Base-by-base conservation (phyloP, 495 filamentous ascomycete species). In the Hyaloscypha variabilis region DNA sequence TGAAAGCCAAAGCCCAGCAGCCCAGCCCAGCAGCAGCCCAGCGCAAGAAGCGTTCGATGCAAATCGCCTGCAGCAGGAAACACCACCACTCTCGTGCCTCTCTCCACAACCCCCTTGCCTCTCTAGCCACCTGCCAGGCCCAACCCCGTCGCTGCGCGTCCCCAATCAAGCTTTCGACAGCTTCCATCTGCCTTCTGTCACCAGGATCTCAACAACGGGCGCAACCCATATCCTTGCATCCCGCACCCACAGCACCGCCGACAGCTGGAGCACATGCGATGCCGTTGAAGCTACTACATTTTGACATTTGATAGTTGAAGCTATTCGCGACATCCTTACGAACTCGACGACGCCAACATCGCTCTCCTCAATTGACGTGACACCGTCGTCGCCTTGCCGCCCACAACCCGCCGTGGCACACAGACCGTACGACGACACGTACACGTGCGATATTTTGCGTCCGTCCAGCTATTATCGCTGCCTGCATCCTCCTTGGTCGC, bases 81-180 rank as follows among this genome's bases (percentile, higher is more conserved):
- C 60, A 62, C 30, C 60, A 62, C 60, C 60, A 61, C 13, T 39
- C 56, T 62, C 46, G 25, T 62, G 54, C 10, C 28, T 56, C 39
- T 31, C 50, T 42, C 58, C 19, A 8, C 21, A 24, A 23, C 42
- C 39, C n/a, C 56, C 63, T 49, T 29, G 25, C 34, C 8, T 21
- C 52, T 23, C 50, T 17, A 46, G 39, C 50, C 56, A n/a, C 53
- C 26, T 26, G 29, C 59, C 58, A 67, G 52, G 52, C 28, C 52
- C 34, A 34, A 50, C 17, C 51, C 19, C 30, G 24, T 23, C 39
- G n/a, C 25, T n/a, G n/a, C n/a, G n/a, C 25, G 17, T 57, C 24
- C 21, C 59, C 63, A 58, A 67, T 62, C 64, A 70, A 70, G 64
- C 68, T 70, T 70, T 64, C 67, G 63, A 63, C 63, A 69, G 54